These are phyloP conservation scores for Geranium rotundifolium DNA, from an alignment of 345 rosid genomes.

Conservation along the genomic window DNA sequence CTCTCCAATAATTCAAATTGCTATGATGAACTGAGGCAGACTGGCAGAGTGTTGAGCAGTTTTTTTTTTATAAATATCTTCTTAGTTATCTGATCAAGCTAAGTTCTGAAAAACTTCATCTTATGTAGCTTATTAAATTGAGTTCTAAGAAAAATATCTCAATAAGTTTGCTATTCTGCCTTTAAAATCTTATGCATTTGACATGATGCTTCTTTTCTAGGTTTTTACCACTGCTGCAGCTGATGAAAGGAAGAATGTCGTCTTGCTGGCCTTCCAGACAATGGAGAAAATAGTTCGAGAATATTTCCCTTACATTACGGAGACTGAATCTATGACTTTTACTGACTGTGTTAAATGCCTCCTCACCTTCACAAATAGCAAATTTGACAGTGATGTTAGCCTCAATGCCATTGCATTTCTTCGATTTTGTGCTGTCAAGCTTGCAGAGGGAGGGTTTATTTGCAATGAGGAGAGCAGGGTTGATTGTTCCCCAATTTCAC, in stretches of 20 bases:
- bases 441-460: conserved; percentile 80
- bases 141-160: too few relatives aligned
- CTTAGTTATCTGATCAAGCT: too few relatives aligned
- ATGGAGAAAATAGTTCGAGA: conserved; percentile 94
- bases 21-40: too few relatives aligned
- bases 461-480: conserved; percentile 42
- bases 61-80: too few relatives aligned
- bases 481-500: conserved; percentile 22
- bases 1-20: too few relatives aligned
- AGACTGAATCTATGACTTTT: conserved; percentile 82
- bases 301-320: conserved; percentile 80
- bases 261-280: conserved; percentile 78
- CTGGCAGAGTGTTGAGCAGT: too few relatives aligned
- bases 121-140: neutral
- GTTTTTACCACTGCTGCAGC: conserved; percentile 83
- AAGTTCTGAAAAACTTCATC: too few relatives aligned
- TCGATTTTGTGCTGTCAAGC: conserved; percentile 86
- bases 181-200: conserved; percentile 6
- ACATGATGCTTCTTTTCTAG: conserved; percentile 28
- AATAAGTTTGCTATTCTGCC: too few relatives aligned
- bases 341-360: conserved; percentile 94
- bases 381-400: conserved; percentile 81
- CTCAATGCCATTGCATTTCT: conserved; percentile 95
- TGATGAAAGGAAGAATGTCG: conserved; percentile 76
- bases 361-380: conserved; percentile 76